These are phyloP conservation scores for Phaeosphaeriaceae sp. DNA, from an alignment of 2,329 filamentous ascomycete genomes.

Conservation along the genomic window DNA sequence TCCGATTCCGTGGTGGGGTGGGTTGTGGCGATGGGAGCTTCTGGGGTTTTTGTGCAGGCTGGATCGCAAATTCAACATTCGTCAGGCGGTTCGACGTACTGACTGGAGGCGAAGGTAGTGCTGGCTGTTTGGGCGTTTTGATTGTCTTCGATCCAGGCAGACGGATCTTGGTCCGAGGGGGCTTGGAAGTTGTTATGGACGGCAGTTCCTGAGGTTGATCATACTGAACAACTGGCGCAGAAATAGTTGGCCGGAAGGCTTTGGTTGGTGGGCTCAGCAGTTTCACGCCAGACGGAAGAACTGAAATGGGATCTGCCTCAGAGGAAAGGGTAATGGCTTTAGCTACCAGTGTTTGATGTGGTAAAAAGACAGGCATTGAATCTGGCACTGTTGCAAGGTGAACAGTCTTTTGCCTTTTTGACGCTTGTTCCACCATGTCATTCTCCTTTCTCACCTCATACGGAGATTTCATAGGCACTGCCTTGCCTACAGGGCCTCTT, in stretches of 20 bases:
- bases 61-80: constrained; percentile 38
- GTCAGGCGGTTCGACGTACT: constrained; percentile 46
- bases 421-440: constrained; percentile 35
- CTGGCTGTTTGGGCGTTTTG: constrained; percentile 32
- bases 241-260: background rate
- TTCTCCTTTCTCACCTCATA: constrained; percentile 61
- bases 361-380: constrained; percentile 21
- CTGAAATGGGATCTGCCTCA: constrained; percentile 32
- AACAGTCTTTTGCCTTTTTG: constrained; percentile 49
- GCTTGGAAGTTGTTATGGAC: constrained; percentile 22
- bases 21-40: constrained; percentile 12
- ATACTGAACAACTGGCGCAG: constrained; percentile 9
- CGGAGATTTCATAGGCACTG: constrained; percentile 67
- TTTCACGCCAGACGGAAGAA: constrained; percentile 30
- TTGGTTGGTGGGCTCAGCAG: constrained; percentile 29
- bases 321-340: constrained; percentile 47
- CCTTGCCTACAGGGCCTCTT: constrained; percentile 68
- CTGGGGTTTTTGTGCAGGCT: constrained; percentile 12
- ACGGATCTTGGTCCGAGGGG: constrained; percentile 33
- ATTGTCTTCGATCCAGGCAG: constrained; percentile 29
- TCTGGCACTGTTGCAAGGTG: constrained; percentile 14
- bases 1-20: constrained; percentile 30
- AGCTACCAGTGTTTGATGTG: constrained; percentile 25
- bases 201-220: constrained; percentile 2
- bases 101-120: constrained; percentile 43